Conservation (phyloP, 176 grass and related monocot species). For the Alloteropsis semialata region DNA sequence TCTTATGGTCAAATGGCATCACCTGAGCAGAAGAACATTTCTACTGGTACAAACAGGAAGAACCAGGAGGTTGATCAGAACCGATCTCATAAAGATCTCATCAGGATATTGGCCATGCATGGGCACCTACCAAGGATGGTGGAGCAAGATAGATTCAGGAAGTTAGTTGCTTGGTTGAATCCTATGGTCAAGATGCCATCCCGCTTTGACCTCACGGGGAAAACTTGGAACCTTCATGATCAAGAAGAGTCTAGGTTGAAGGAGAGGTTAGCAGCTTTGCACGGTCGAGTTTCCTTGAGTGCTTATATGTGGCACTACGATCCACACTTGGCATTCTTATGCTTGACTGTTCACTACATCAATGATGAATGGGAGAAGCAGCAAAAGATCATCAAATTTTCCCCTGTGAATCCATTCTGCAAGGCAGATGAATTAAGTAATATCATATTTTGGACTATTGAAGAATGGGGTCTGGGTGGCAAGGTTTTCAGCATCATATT, state of each 20-base stretch:
- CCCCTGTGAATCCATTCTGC: neutral
- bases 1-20: neutral
- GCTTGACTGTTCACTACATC: slow-evolving; percentile 32
- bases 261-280: slow-evolving; percentile 24
- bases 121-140: slow-evolving; percentile 1
- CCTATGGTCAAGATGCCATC: slow-evolving; percentile 11
- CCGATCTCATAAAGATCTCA: neutral
- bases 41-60: neutral
- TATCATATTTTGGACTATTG: slow-evolving; percentile 11
- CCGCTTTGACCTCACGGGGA: neutral
- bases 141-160: slow-evolving; percentile 12
- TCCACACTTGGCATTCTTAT: slow-evolving; percentile 8
- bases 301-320: slow-evolving; percentile 24
- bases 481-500: slow-evolving; percentile 33
- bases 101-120: slow-evolving; percentile 5
- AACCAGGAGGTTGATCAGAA: neutral
- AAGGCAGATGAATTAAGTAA: neutral
- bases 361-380: slow-evolving; percentile 26
- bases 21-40: neutral
- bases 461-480: slow-evolving; percentile 7
- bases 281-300: slow-evolving; percentile 23
- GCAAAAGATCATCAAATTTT: slow-evolving; percentile 17
- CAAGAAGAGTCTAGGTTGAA: slow-evolving; percentile 23
- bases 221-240: neutral
- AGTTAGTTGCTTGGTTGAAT: slow-evolving; percentile 25